Base-by-base conservation (phyloP, 2,329 filamentous ascomycete genomes). In the Plenodomus lindquistii region DNA sequence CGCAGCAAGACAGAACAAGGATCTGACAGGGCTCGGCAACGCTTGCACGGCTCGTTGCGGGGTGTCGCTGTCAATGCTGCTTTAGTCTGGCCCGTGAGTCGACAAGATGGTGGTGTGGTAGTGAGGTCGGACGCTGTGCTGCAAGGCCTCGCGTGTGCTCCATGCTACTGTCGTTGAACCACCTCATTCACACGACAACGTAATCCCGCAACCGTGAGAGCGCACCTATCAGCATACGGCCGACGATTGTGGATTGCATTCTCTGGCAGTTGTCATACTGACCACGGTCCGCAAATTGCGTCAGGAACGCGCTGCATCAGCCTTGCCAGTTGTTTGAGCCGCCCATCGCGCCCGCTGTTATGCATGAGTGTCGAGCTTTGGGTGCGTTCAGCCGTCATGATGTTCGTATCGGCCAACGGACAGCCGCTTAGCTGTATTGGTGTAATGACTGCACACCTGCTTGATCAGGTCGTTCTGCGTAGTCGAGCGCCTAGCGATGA, bases 261-360 rank as follows among this genome's bases (percentile, higher is more conserved):
- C 18, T 58, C 52, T 63, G 57, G 60, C 59, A 60, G 60, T 57
- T 63, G 66, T 69, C 66, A 66, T 59, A 67, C 68, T 62, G 65
- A 18, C 62, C 55, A 63, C 61, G 63, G 65, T 63, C 57, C 52
- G 66, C 65, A 65, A 71, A 72, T 72, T 72, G 69, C 70, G 68
- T 70, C 70, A 73, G 70, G 70, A 71, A 73, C 69, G 64, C 63
- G 63, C 56, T 67, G 65, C 66, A 67, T 69, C 68, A 73, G 70
- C 70, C 69, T 71, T 71, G 68, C 57, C 56, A 41, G 46, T 54
- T 50, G 55, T 56, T 64, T 65, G 65, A 71, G 67, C 69, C 69
- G 67, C 69, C 62, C 59, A 66, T 62, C 40, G 62, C 64, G 64
- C 61, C 57, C 56, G 43, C 52, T 57, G 52, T 55, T 60, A 57